Conservation (phyloP, 2,329 filamentous ascomycete species). For the Cytospora chrysosperma region DNA sequence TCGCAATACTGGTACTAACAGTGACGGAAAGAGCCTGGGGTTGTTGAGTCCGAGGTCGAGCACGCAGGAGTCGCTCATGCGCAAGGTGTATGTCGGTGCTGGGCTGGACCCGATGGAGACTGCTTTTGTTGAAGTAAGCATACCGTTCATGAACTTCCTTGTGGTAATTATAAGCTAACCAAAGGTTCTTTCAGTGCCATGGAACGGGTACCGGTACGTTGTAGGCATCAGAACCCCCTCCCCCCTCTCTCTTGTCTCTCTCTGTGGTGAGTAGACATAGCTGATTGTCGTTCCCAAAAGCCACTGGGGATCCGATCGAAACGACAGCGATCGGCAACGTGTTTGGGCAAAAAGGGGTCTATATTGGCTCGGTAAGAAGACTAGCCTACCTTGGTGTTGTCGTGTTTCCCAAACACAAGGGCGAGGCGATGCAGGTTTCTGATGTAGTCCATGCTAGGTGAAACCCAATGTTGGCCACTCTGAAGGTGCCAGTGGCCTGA, state of each 20-base stretch:
- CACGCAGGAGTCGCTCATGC: conserved; percentile 28
- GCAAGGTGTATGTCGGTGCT: conserved; percentile 28
- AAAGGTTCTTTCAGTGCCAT: conserved; percentile 34
- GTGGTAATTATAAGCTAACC: too few relatives aligned
- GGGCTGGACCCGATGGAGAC: conserved; percentile 29
- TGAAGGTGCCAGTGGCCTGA: conserved; percentile 36
- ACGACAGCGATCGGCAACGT: conserved; percentile 33
- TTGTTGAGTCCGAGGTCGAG: background rate
- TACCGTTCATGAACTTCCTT: too few relatives aligned
- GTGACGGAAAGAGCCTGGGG: conserved; percentile 46
- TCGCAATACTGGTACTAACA: conserved; percentile 49
- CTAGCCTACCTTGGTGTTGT: background rate
- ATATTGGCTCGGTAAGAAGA: conserved; percentile 32
- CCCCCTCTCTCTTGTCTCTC: too few relatives aligned
- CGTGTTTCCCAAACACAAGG: too few relatives aligned
- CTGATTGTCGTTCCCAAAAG: too few relatives aligned
- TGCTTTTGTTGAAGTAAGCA: too few relatives aligned
- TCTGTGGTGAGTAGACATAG: too few relatives aligned
- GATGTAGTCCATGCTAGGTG: conserved; percentile 25
- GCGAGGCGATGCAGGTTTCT: too few relatives aligned
- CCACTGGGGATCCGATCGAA: conserved; percentile 39
- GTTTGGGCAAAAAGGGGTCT: conserved; percentile 29
- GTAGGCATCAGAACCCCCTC: too few relatives aligned
- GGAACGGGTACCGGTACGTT: conserved; percentile 32
- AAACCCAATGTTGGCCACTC: conserved; percentile 42